phyloP scores from a whole-genome alignment of 192 early-diverging fungal genomes.

The Coemansia sp. region DNA sequence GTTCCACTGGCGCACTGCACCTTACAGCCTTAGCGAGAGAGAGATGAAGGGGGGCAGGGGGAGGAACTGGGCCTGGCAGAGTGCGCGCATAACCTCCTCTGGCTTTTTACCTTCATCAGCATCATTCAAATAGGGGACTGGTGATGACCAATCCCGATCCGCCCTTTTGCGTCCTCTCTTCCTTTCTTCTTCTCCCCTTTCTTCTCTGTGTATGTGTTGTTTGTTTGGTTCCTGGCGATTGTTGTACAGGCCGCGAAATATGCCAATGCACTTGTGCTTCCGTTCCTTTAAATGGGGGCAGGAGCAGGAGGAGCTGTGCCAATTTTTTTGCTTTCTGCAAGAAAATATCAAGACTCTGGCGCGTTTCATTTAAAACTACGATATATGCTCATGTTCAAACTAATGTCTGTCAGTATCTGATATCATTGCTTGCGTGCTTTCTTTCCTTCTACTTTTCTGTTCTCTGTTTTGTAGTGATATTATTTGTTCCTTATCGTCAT shows the following conservation, averaged over 20 bases:
- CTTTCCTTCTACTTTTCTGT: not conserved
- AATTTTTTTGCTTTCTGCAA: slow-evolving; percentile 7
- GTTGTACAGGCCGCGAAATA: not conserved
- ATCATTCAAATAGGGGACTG: slow-evolving; percentile 1
- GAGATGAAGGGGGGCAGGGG: no score
- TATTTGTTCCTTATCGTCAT: slow-evolving; percentile 6
- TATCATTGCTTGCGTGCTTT: not conserved
- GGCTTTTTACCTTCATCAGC: not conserved
- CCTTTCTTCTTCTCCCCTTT: not conserved
- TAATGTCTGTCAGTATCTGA: slow-evolving; percentile 5
- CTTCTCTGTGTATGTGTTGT: not conserved
- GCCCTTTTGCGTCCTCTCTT: no score
- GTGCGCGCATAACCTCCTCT: not conserved
- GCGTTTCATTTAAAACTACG: slow-evolving; percentile 1
- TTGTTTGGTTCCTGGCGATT: slow-evolving; percentile 1
- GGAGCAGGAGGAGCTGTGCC: not conserved
- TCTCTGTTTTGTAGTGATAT: slow-evolving; percentile 5
- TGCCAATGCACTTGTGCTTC: not conserved
- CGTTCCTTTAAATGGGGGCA: slow-evolving; percentile 1
- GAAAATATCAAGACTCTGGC: not conserved
- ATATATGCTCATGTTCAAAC: slow-evolving; percentile 4
- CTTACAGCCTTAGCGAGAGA: no score
- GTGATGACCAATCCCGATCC: slow-evolving; percentile 8
- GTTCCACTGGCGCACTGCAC: no score
- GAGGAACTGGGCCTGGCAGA: not conserved